A percentile compares a stretch with the other conserved stretches of the same genome.
phyloP scores from a whole-genome alignment of 768 basidiomycete species.

The Hortiboletus flavorubellus region DNA sequence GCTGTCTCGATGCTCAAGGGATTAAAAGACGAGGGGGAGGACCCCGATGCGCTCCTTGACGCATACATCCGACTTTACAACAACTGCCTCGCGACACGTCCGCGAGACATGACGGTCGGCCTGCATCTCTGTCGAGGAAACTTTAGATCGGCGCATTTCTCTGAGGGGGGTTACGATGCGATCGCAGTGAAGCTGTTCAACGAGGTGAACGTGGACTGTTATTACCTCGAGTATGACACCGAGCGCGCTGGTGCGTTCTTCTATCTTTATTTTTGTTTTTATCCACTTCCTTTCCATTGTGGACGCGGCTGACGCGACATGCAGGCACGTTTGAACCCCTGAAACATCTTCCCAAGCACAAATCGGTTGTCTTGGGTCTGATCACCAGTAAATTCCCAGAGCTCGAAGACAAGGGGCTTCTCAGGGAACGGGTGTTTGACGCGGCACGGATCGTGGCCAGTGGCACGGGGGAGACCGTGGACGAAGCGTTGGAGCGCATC shows the following conservation, averaged over 20 bases:
- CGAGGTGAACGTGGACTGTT: slow-evolving; percentile 40
- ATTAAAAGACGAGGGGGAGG: slow-evolving; percentile 58
- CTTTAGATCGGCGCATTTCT: slow-evolving; percentile 37
- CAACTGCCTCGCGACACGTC: slow-evolving; percentile 36
- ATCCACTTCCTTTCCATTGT: neutral
- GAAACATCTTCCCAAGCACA: slow-evolving; percentile 32
- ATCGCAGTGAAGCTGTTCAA: slow-evolving; percentile 47
- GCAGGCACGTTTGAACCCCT: slow-evolving; percentile 33
- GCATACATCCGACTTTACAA: slow-evolving; percentile 48
- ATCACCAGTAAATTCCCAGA: slow-evolving; percentile 42
- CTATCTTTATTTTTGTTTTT: neutral
- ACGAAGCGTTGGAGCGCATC: slow-evolving; percentile 39
- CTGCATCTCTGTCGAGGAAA: slow-evolving; percentile 45
- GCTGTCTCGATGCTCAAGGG: slow-evolving; percentile 49
- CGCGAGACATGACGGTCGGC: slow-evolving; percentile 38
- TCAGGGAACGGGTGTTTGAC: slow-evolving; percentile 39
- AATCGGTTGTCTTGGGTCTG: slow-evolving; percentile 42
- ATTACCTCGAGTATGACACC: slow-evolving; percentile 49
- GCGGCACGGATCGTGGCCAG: slow-evolving; percentile 43
- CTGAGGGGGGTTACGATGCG: slow-evolving; percentile 44
- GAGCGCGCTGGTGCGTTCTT: slow-evolving; percentile 38
- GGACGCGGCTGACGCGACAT: neutral
- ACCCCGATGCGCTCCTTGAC: slow-evolving; percentile 64
- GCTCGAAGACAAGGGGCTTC: slow-evolving; percentile 41
- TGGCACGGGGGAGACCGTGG: slow-evolving; percentile 35